Evolutionary conservation across 805 yeast species (phyloP), one percentile per base, ranked within the genome.

Genomic region (Metschnikowia colocasiae): DNA sequence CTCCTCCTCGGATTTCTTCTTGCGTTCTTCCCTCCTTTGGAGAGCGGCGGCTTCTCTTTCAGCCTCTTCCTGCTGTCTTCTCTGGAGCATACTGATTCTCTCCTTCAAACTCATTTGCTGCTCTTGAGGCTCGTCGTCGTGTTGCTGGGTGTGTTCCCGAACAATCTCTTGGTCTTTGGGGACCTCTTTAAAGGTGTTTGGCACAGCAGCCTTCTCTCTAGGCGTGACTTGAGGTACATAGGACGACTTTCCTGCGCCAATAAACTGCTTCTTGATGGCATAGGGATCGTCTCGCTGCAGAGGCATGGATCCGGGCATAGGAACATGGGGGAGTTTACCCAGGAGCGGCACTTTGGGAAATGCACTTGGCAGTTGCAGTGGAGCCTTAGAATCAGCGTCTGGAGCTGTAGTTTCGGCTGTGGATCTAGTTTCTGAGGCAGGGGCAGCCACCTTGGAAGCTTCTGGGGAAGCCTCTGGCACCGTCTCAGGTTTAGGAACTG

Each of bases 61-160:
- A 18, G 84, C 87, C 57, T 88, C 95, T 59, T 85, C 86, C 49
- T 79, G 80, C 60, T 88, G 96, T 49, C 83, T 82, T 59, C 87
- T 80, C 62, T 91, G 96, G 43, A 92, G 72, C 59, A 87, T 59
- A 4, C 89, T 88, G 61, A 92, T 89, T 54, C 98, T 78, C 57
- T 94, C 97, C 61, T 85, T 85, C 57, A 92, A 71, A 48, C 95
- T 84, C 71, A 90, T 67, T 55, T 86, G 82, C 7, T 96, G 96
- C 29, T 76, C 79, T 27, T 76, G 84, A 19, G 25, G 73, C 79
- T 47, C 73, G 69, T 22, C 59, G 55, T 7, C 60, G 6, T 23
- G 31, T 10, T 15, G 36, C 13, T 26, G 25, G 20, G 47, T 48
- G 19, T 47, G 36, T 40, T 50, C 58, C 10, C 54, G 42, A n/a